Evolutionary conservation across 495 filamentous ascomycete genomes (phyloP).

Genomic region (Cercophora scortea): DNA sequence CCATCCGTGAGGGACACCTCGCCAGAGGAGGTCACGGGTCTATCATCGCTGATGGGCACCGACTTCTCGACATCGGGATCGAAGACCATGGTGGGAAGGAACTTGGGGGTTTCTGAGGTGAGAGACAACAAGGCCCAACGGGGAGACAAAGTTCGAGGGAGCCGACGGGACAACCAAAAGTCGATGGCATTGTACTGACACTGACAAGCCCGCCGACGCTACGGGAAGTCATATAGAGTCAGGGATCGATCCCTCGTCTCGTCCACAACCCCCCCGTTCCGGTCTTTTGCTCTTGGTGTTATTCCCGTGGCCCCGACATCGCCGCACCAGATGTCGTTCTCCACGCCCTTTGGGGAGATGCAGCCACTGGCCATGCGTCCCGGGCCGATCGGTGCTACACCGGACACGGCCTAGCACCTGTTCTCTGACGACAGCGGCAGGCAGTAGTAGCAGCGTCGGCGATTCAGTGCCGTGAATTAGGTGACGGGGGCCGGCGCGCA

Average conservation of each 20-base stretch:
- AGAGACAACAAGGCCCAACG: too few species aligned
- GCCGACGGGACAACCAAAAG: too few species aligned
- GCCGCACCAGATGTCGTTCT: neutral
- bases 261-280: neutral
- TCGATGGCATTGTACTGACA: too few species aligned
- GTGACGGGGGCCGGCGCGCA: too few species aligned
- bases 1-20: neutral
- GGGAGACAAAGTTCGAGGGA: too few species aligned
- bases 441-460: neutral
- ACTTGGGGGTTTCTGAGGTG: too few species aligned
- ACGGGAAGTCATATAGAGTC: too few species aligned
- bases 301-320: neutral
- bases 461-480: too few species aligned
- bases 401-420: neutral
- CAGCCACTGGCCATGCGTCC: neutral
- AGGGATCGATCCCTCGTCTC: too few species aligned
- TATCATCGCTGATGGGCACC: too few species aligned
- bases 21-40: neutral
- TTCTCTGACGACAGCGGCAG: neutral
- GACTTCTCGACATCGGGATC: constrained; percentile 5
- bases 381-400: neutral
- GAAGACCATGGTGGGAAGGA: neutral
- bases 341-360: neutral
- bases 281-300: neutral
- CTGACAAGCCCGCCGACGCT: too few species aligned